Evolutionary conservation across 2,329 filamentous ascomycete genomes (phyloP).

Genomic region (Hirsutella thompsonii): DNA sequence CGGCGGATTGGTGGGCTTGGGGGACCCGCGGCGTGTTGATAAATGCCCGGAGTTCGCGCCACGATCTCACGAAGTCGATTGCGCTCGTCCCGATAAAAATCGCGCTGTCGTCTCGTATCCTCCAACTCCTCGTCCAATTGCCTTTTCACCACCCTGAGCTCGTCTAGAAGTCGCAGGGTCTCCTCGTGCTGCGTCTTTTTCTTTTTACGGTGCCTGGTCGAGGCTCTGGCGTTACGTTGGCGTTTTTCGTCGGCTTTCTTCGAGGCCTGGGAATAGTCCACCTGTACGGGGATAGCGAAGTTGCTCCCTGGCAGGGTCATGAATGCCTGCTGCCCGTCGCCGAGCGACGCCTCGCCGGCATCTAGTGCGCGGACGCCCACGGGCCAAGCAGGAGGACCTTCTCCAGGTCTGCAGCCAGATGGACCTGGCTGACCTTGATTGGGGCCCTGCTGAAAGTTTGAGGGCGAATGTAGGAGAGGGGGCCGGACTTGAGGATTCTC

Average conservation of each 20-base stretch:
- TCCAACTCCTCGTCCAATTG: slow-evolving; percentile 45
- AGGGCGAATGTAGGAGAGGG: slow-evolving; percentile 6
- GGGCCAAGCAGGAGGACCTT: slow-evolving; percentile 16
- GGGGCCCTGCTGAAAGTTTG: slow-evolving; percentile 11
- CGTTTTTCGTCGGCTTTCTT: slow-evolving; percentile 76
- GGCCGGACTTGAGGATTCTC: slow-evolving; percentile 7
- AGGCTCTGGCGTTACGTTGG: slow-evolving; percentile 73
- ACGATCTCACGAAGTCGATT: slow-evolving; percentile 60
- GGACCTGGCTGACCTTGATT: slow-evolving; percentile 11
- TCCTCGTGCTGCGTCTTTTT: slow-evolving; percentile 74
- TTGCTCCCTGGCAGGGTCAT: slow-evolving; percentile 25
- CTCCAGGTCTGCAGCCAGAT: slow-evolving; percentile 8
- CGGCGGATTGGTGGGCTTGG: slow-evolving; percentile 33
- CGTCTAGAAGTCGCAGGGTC: slow-evolving; percentile 54
- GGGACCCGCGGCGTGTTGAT: slow-evolving; percentile 37
- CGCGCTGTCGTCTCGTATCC: slow-evolving; percentile 46
- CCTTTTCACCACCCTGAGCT: slow-evolving; percentile 54
- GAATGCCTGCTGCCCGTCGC: slow-evolving; percentile 23
- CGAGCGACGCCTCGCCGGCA: slow-evolving; percentile 12
- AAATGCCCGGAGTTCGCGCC: slow-evolving; percentile 42
- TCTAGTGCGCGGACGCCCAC: slow-evolving; percentile 18
- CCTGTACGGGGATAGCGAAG: slow-evolving; percentile 43
- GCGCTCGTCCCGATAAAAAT: slow-evolving; percentile 62
- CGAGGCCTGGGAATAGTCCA: slow-evolving; percentile 72
- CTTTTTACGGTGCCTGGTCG: slow-evolving; percentile 66